Evolutionary conservation across 208 protist species (phyloP), one percentile per base, ranked within the genome.

Genomic region (Polymyxa betae): DNA sequence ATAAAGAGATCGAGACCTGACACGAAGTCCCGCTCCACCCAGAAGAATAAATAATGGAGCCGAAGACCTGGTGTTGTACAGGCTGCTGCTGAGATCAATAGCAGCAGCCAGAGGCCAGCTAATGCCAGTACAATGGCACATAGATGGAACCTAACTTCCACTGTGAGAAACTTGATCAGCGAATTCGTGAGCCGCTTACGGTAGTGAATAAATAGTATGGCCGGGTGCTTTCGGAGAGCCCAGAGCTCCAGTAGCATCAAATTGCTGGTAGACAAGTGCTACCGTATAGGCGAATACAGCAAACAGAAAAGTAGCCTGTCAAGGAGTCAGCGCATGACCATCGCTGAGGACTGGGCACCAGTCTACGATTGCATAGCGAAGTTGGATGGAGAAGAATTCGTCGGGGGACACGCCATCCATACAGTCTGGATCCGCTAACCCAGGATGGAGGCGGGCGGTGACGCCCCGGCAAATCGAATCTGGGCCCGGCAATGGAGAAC

Each of bases 261-360:
- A 20, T 20, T 43, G 40, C 72, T 82, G 72, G 72, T 82, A 82
- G 16, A n/a, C 40, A 40, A 82, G 35, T 5, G 72, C 5, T 12
- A 43, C n/a, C 16, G n/a, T 43, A 82, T 82, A 82, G 5, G 72
- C 72, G 5, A 82, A 5, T 38, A 35, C 35, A 35, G 35, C 5
- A 82, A 82, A 82, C 72, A 82, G 72, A n/a, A 82, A 82, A 5
- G 72, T 82, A 5, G 72, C 72, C 72, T 82, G 40, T n/a, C 5
- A 43, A 35, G 72, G 35, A 43, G 35, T 35, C n/a, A n/a, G 12
- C 12, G 5, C 35, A 43, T 5, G 12, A 82, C 35, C 72, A 35
- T 5, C 5, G 12, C 72, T 20, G 40, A 45, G 5, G 40, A 82
- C 5, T 20, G 35, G 72, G 5, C 5, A 5, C n/a, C 72, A 82